Evolutionary conservation across 192 early-diverging fungal species (phyloP), one percentile per base, ranked within the genome.

Genomic region (Borealophlyctis nickersoniae): DNA sequence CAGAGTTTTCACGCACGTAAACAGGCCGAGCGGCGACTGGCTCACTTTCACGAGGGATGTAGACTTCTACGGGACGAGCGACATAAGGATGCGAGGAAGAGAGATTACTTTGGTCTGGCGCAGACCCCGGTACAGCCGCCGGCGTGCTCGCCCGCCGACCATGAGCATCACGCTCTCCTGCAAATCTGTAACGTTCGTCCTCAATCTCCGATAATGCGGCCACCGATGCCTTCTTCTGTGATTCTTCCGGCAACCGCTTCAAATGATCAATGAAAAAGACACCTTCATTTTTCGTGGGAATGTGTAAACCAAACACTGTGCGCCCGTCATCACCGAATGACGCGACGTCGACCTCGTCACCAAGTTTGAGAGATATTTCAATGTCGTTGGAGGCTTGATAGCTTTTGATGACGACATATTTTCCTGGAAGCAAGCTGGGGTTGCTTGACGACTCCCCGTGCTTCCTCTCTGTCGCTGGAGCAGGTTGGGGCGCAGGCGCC

Each of bases 341-440:
- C 23, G 39, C 56, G 35, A 65, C 63, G 19, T 65, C 63, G 30
- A 65, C 52, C 63, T 65, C 63, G 35, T 65, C 63, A 24, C 63
- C 63, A 22, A 65, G 31, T 28, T 65, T 65, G 0, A 65, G 27
- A n/a, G 63, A 65, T 36, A 45, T 30, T 55, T 65, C 63, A 7
- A 65, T 22, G 28, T 65, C 63, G 30, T 2, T 55, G 53, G 50
- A 22, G 3, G 63, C 50, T 24, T 28, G 30, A 24, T 57, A 56
- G 52, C 27, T 56, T 26, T 56, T 56, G 4, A 65, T 56, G 39
- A 53, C 63, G 22, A 65, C 13, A 27, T 65, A 65, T 4, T 50
- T 48, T 4, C 63, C 63, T 7, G 63, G 63, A 11, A 50, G 24
- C 14, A 33, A 34, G 33, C 19, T 0, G 9, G 57, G 7, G 27